phyloP scores from a whole-genome alignment of 306 rosid species.

The Castanea crenata region DNA sequence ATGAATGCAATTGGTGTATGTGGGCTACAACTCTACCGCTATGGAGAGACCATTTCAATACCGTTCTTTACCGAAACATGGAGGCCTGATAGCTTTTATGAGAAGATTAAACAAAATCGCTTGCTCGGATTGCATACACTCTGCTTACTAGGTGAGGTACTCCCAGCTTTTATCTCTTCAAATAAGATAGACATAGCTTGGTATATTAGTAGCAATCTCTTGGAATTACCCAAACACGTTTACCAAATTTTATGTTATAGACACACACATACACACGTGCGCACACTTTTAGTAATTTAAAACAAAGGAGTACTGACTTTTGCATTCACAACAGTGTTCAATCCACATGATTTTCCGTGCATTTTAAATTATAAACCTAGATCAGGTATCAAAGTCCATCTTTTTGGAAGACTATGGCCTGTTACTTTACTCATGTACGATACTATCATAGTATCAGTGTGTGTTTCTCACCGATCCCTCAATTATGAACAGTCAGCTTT shows the following conservation, averaged over 20 bases:
- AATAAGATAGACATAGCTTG: background rate
- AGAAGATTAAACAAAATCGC: slow-evolving; percentile 71
- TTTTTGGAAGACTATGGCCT: background rate
- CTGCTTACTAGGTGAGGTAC: slow-evolving; percentile 29
- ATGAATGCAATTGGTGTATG: slow-evolving; percentile 91
- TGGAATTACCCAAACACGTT: background rate
- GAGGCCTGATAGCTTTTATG: slow-evolving; percentile 92
- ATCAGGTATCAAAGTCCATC: background rate
- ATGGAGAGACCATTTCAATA: slow-evolving; percentile 80
- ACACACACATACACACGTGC: background rate
- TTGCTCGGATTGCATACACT: slow-evolving; percentile 39
- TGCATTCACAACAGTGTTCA: background rate
- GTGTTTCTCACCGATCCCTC: background rate
- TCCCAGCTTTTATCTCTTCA: too few relatives aligned
- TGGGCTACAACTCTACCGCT: slow-evolving; percentile 83
- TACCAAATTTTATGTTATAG: background rate
- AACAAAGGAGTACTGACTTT: background rate
- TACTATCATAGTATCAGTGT: background rate
- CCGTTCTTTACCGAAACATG: slow-evolving; percentile 81
- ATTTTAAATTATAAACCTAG: background rate
- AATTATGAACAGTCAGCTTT: background rate
- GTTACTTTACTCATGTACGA: background rate
- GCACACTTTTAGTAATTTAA: background rate
- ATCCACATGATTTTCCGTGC: background rate
- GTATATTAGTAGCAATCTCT: background rate